Conservation (phyloP, 768 basidiomycete species). For the Psilocybe cyanescens region DNA sequence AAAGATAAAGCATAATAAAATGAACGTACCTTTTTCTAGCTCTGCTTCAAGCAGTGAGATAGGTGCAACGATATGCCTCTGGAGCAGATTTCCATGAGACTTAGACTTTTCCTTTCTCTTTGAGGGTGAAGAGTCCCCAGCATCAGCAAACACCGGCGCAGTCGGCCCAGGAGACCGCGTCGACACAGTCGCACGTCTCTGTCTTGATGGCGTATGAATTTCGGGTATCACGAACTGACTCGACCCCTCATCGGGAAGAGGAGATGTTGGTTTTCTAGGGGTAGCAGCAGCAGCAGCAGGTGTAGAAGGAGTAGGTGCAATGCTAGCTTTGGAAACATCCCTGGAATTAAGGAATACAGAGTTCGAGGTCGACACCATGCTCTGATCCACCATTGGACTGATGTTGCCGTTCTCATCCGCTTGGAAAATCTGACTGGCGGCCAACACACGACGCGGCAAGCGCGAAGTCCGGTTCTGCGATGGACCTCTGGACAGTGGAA, state of each 20-base stretch:
- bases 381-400: slow-evolving; percentile 34
- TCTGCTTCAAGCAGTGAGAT: slow-evolving; percentile 68
- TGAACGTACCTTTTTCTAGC: slow-evolving; percentile 58
- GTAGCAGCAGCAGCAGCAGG: slow-evolving; percentile 14
- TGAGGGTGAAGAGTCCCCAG: slow-evolving; percentile 56
- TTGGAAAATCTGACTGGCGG: slow-evolving; percentile 73
- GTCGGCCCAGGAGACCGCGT: slow-evolving; percentile 56
- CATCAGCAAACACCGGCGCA: slow-evolving; percentile 27
- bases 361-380: slow-evolving; percentile 35
- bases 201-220: slow-evolving; percentile 46
- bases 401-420: slow-evolving; percentile 45
- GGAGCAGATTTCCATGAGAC: slow-evolving; percentile 66
- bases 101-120: slow-evolving; percentile 69
- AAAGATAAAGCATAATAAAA: slow-evolving; percentile 25
- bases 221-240: slow-evolving; percentile 36
- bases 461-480: slow-evolving; percentile 54
- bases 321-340: slow-evolving; percentile 27
- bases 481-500: slow-evolving; percentile 56
- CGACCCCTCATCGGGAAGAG: slow-evolving; percentile 20
- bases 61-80: slow-evolving; percentile 63
- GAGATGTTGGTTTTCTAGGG: slow-evolving; percentile 18
- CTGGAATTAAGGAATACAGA: slow-evolving; percentile 33
- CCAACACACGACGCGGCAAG: slow-evolving; percentile 63
- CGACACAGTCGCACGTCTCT: slow-evolving; percentile 69
- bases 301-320: slow-evolving; percentile 16